phyloP scores from a whole-genome alignment of 441 rosid genomes.

The Monsonia emarginata region DNA sequence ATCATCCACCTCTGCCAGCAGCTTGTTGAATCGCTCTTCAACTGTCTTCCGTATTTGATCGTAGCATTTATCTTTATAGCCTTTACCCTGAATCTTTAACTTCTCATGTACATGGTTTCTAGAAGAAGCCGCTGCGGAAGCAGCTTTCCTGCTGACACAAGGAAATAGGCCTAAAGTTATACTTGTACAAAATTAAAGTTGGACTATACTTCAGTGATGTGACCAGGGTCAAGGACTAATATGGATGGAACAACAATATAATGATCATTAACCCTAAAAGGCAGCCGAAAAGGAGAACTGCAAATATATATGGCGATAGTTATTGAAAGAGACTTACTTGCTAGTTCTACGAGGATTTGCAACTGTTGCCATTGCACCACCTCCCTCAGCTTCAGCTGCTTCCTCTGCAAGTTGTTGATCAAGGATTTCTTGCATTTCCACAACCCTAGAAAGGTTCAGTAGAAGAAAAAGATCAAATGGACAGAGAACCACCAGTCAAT shows the following conservation, averaged over 20 bases:
- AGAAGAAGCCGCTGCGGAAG: constrained; percentile 45
- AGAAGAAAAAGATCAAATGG: constrained; percentile 9
- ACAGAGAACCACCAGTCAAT: neutral
- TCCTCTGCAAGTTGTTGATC: constrained; percentile 97
- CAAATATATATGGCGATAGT: constrained; percentile 6
- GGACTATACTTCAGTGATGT: neutral
- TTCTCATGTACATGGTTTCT: constrained; percentile 56
- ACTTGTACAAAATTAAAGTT: constrained; percentile 10
- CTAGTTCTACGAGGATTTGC: constrained; percentile 87
- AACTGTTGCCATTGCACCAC: constrained; percentile 75
- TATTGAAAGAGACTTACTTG: constrained; percentile 39
- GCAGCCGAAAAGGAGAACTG: neutral
- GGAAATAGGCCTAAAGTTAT: constrained; percentile 17
- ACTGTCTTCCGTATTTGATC: constrained; percentile 84
- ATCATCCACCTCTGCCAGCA: constrained; percentile 54
- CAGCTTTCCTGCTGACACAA: constrained; percentile 49
- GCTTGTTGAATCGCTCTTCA: constrained; percentile 74
- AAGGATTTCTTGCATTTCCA: constrained; percentile 99
- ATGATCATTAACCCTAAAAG: neutral
- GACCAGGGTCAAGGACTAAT: neutral
- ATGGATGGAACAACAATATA: neutral
- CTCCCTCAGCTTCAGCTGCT: constrained; percentile 99
- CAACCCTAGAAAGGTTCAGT: constrained; percentile 50
- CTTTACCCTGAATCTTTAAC: constrained; percentile 77
- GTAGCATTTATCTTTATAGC: constrained; percentile 93